Conservation (phyloP, 192 early-diverging fungal genomes). For the Diversispora epigaea region DNA sequence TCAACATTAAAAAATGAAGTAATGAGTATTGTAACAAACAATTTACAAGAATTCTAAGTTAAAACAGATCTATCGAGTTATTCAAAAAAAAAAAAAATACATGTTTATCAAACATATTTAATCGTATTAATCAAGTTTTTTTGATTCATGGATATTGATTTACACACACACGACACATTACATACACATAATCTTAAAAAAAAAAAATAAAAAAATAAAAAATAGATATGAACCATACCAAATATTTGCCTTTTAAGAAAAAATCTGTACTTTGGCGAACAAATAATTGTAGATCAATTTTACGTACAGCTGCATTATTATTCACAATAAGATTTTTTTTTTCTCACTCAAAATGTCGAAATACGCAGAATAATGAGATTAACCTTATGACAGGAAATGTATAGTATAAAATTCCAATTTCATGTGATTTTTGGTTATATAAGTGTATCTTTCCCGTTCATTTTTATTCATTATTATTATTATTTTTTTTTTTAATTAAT, state of each 20-base stretch:
- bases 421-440: no score
- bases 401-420: no score
- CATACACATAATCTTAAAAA: background rate
- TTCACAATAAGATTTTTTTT: background rate
- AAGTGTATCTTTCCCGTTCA: no score
- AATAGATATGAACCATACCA: constrained; percentile 17
- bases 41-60: background rate
- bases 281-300: background rate
- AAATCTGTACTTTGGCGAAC: background rate
- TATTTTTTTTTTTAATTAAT: no score
- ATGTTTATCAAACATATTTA: background rate
- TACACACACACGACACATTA: background rate
- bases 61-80: background rate
- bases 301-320: constrained; percentile 1
- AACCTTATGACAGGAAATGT: no score
- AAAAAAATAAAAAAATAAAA: background rate
- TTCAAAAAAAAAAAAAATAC: background rate
- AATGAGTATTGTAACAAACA: no score
- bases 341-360: no score
- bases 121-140: background rate
- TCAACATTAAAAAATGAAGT: background rate
- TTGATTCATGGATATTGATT: background rate
- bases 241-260: constrained; percentile 5
- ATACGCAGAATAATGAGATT: no score
- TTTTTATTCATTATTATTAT: no score